Evolutionary conservation across 805 yeast species (phyloP), one percentile per base, ranked within the genome.

Genomic region (Nakazawaea molendinolei): DNA sequence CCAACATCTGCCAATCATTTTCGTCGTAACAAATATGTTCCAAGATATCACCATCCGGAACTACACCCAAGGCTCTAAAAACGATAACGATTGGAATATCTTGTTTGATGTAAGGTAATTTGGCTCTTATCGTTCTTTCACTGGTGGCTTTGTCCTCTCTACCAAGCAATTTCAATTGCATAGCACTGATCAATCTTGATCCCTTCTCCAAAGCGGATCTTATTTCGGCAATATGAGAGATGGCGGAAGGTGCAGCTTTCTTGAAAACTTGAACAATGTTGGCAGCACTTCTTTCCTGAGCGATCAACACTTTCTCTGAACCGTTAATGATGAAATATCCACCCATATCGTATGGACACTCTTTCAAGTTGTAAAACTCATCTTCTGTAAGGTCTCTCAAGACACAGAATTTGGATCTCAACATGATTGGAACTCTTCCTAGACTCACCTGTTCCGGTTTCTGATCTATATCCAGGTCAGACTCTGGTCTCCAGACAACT

Each of bases 311-410:
- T 60, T 92, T 92, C 60, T 92, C 99, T 15, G 97, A 86, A 51
- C 99, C 99, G 65, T 92, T 92, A 55, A 92, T 92, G 49, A 92
- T 89, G 57, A 92, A 92, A 62, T 92, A 92, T 44, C 99, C 99
- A 61, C 99, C 99, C 94, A 92, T 95, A 71, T 92, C 99, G 62
- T 86, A 92, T 22, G 98, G 98, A 65, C 99, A 92, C 64, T 92
- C 99, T 61, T 92, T 89, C 55, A 92, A 74, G 51, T 87, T 95
- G 63, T 89, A 92, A 52, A 89, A 75, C 61, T 92, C 98, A 48
- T 85, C 86, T 50, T 92, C 97, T 7, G 86, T 78, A 48, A 92
- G 72, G 43, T 85, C 95, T 53, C 86, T 75, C 51, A 92, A 72
- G 66, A 89, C 78, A 75, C 99, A 92, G 56, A 86, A 92, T 67